These are phyloP conservation scores for Trypanosomatidae sp. DNA, from an alignment of 208 protist genomes.

Conservation along the genomic window DNA sequence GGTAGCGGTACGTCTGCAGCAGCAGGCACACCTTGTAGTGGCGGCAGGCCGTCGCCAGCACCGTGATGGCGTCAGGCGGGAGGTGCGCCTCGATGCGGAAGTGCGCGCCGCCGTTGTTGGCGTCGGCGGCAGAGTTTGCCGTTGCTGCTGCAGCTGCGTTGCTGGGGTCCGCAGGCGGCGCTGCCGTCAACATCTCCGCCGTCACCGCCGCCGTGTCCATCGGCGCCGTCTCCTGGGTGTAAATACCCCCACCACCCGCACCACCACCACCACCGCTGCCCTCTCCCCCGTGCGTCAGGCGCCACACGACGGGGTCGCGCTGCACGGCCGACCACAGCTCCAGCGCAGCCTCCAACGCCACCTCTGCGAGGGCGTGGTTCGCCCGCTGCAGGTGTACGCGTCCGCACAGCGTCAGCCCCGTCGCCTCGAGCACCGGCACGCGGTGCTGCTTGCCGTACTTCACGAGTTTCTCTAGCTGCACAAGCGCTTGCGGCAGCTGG, in stretches of 20 bases:
- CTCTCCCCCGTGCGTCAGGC: too few species aligned
- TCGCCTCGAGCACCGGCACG: slow-evolving; percentile 59
- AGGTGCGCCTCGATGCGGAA: slow-evolving; percentile 32
- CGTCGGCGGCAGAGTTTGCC: too few species aligned
- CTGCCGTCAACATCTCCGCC: background rate
- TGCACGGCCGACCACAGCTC: slow-evolving; percentile 37
- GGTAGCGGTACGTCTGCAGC: slow-evolving; percentile 84
- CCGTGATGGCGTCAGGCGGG: slow-evolving; percentile 42
- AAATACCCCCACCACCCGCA: background rate
- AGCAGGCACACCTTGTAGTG: slow-evolving; percentile 69
- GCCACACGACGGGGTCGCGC: slow-evolving; percentile 28
- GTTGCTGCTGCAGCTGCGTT: slow-evolving; percentile 6
- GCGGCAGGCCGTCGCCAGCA: slow-evolving; percentile 54
- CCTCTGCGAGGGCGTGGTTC: slow-evolving; percentile 73
- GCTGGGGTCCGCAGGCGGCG: background rate
- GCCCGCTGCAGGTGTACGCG: slow-evolving; percentile 79
- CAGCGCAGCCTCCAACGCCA: slow-evolving; percentile 47
- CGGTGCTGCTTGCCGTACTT: slow-evolving; percentile 31
- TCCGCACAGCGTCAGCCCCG: slow-evolving; percentile 66
- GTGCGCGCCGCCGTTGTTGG: too few species aligned
- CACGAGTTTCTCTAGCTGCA: slow-evolving; percentile 64
- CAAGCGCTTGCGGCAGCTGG: slow-evolving; percentile 64
- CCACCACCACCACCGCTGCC: background rate
- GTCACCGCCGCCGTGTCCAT: slow-evolving; percentile 17
- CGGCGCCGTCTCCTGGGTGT: slow-evolving; percentile 5